Percentiles rank a stretch among this genome's conserved stretches.
phyloP scores from a whole-genome alignment of 1,284 basidiomycete genomes.

The Coriolopsis trogii region DNA sequence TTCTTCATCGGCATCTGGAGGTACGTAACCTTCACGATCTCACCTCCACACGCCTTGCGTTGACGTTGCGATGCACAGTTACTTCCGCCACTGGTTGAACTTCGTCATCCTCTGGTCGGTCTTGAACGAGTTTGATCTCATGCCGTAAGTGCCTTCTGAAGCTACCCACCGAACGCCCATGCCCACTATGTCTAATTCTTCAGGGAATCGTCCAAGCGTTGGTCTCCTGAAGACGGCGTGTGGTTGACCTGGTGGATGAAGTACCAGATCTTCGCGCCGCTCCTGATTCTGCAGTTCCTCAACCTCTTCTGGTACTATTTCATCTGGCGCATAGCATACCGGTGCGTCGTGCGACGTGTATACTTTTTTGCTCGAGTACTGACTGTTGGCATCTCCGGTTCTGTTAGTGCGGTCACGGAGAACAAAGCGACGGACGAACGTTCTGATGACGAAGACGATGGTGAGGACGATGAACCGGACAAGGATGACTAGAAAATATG shows the following conservation, averaged over 20 bases:
- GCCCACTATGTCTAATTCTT: too few species aligned
- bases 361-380: background rate
- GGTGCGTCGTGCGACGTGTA: background rate
- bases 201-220: constrained; percentile 62
- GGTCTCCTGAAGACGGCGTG: constrained; percentile 64
- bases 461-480: background rate
- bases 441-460: background rate
- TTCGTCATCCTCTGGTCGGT: constrained; percentile 87
- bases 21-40: constrained; percentile 49
- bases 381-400: background rate
- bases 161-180: background rate
- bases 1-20: constrained; percentile 82
- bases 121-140: constrained; percentile 77
- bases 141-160: constrained; percentile 69
- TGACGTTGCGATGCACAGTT: too few species aligned
- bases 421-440: background rate
- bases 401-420: background rate
- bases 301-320: constrained; percentile 93
- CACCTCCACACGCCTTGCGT: too few species aligned
- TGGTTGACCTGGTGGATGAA: constrained; percentile 83
- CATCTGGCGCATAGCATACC: constrained; percentile 65
- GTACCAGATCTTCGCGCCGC: constrained; percentile 79
- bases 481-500: background rate
- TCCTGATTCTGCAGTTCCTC: constrained; percentile 77
- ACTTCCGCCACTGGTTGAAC: constrained; percentile 96